A percentile compares a stretch with the other conserved stretches of the same genome.
These are phyloP conservation scores for Helianthus tuberosus DNA, from an alignment of 129 eudicot genomes.

Conservation along the genomic window DNA sequence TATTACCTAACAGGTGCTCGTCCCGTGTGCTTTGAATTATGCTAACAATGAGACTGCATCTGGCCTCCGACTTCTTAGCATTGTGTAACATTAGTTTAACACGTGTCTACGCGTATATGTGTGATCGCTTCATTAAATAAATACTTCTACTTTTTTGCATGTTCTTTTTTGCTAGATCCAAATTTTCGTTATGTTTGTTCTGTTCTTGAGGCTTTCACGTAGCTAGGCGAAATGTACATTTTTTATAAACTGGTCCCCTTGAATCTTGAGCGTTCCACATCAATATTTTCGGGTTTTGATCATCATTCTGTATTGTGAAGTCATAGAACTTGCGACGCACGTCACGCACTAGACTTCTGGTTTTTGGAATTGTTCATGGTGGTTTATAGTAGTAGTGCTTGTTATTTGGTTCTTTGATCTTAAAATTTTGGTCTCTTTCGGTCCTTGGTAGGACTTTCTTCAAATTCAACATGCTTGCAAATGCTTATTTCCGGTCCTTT, in stretches of 20 bases:
- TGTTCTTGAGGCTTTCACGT: constrained; percentile 7
- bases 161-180: constrained; percentile 1
- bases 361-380: not conserved
- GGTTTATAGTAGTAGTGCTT: not conserved
- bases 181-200: not conserved
- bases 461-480: not conserved
- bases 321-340: not conserved
- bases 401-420: not conserved
- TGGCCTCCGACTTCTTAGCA: not conserved
- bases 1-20: not conserved
- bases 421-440: not conserved
- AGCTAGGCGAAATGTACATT: not conserved
- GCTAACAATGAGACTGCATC: constrained; percentile 5
- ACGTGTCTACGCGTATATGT: not conserved
- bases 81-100: not conserved
- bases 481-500: too few relatives aligned
- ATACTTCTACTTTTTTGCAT: not conserved
- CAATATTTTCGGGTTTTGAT: not conserved
- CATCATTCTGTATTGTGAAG: not conserved
- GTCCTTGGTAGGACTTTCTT: not conserved
- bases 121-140: constrained; percentile 4
- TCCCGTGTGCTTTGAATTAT: constrained; percentile 9
- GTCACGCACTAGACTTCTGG: not conserved
- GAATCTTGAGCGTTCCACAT: not conserved
- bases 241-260: not conserved